phyloP scores from a whole-genome alignment of 1,284 basidiomycete genomes.

The Trichosporon ovoides region DNA sequence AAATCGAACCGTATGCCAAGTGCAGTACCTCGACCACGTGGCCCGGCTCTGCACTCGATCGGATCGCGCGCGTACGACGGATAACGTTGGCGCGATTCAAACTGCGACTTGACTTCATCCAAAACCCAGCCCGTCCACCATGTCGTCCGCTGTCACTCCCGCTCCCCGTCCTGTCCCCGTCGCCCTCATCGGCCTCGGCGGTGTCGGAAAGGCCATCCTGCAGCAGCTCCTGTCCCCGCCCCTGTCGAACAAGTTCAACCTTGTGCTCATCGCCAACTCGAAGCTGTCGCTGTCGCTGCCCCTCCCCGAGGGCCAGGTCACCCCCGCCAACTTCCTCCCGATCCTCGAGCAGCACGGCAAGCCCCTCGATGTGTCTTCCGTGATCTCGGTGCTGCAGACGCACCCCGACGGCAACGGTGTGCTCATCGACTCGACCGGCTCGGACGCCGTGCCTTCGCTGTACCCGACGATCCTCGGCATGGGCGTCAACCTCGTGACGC shows the following conservation, averaged over 20 bases:
- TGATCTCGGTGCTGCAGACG: conserved; percentile 46
- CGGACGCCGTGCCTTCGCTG: conserved; percentile 70
- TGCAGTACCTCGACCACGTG: too few species aligned
- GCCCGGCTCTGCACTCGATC: too few species aligned
- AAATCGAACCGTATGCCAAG: too few species aligned
- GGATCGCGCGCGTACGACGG: too few species aligned
- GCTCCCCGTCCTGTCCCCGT: conserved; percentile 50
- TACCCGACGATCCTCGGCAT: conserved; percentile 77
- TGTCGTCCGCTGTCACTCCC: conserved; percentile 12
- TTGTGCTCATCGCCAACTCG: conserved; percentile 74
- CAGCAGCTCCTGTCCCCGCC: conserved; percentile 58
- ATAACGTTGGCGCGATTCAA: too few species aligned
- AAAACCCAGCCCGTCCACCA: background rate
- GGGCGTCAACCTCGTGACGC: conserved; percentile 85
- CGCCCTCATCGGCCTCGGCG: conserved; percentile 77
- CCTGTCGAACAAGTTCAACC: conserved; percentile 53
- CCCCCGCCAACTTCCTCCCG: conserved; percentile 46
- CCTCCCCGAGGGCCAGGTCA: conserved; percentile 42
- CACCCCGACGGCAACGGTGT: conserved; percentile 60
- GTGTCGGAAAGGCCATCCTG: conserved; percentile 80
- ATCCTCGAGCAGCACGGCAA: conserved; percentile 44
- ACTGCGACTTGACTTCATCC: background rate
- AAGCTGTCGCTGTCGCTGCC: conserved; percentile 61
- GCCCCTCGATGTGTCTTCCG: conserved; percentile 49
- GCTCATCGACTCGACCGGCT: conserved; percentile 90